Evolutionary conservation across 2,329 filamentous ascomycete genomes (phyloP), one percentile per base, ranked within the genome.

Genomic region (Verticillium dahliae): DNA sequence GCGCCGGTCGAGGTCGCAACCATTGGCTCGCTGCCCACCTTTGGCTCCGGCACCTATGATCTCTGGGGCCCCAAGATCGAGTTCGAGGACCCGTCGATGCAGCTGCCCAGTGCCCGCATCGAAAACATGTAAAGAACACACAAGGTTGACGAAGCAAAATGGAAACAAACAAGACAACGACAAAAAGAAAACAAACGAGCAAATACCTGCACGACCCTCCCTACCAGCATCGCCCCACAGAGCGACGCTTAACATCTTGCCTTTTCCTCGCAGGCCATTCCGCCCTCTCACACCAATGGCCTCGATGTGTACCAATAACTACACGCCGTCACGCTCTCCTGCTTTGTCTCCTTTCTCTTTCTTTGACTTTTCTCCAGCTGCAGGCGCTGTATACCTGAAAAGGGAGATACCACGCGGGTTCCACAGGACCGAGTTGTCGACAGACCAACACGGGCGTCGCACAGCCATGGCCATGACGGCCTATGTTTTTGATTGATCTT

Each of bases 101-200:
- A 85, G 71, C 77, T 87, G 72, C 85, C 85, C 11, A 86, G 83
- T 68, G 81, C 78, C 52, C 76, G 85, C 58, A 80, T 87, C 65
- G 82, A 85, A 66, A 81, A 56, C 27, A 57, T 52, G 45, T 52
- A 10, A 31, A 31, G 27, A 31, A 31, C 27, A 52, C n/a, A 3
- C 15, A 9, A 11, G n/a, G 9, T n/a, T 22, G 45, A 11, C 35
- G 9, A 37, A 37, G 13, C 35, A 13, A 13, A 37, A 37, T 37
- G 35, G 35, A 9, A 37, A 37, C 4, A 37, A 37, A 37, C 35
- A 37, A 37, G 35, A 37, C 35, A 37, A 31, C 27, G 27, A 31
- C 27, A 31, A 31, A 37, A 37, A 37, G 13, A 37, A 37, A 37
- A 9, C 9, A 9, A 9, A 37, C 13, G 10, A 52, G 18, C n/a